Base-by-base conservation (phyloP, 768 basidiomycete species). In the Naematelia aurantialba region DNA sequence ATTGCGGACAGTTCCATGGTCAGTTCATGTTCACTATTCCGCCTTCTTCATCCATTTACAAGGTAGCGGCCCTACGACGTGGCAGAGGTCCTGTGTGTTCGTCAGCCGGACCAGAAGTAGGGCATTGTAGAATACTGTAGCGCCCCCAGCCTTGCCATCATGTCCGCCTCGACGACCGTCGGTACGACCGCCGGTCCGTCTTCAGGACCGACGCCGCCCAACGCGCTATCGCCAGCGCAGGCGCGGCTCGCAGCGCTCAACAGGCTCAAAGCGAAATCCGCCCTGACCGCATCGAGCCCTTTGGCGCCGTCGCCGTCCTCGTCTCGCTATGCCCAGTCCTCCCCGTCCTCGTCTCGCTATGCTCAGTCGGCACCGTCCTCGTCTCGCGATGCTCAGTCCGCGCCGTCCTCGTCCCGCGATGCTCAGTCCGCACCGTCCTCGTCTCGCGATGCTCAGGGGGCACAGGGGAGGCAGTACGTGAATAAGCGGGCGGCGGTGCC, bases 241-340 rank as follows among this genome's bases (percentile, higher is more conserved):
- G 62, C 68, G 0, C 45, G 73, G 11, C 49, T 73, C 26, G 68
- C 71, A 30, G 69, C 70, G n/a, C 63, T 76, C 26, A 74, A 74
- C 53, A 59, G 75, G 0, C 59, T 72, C 8, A 76, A 74, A 63
- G 75, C 75, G 2, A 74, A 74, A 55, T 55, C 68, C 10, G 55
- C 60, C 2, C 51, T 76, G 39, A 56, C 63, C 0, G 8, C 34
- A n/a, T 45, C 59, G 29, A 51, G 31, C 17, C 29, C 26, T 11
- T 14, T 34, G 4, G 51, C 24, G 14, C 5, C 49, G 8, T 21
- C 13, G 52, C 26, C 57, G 44, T 22, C 55, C 46, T 52, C 58
- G 48, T 49, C 52, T 59, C 45, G 63, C 51, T 24, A 55, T 62
- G 56, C 62, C 45, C 34, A 21, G 24, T 49, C 45, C n/a, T 21